Evolutionary conservation across 192 early-diverging fungal species (phyloP).

Genomic region (Phycomyces blakesleeanus): DNA sequence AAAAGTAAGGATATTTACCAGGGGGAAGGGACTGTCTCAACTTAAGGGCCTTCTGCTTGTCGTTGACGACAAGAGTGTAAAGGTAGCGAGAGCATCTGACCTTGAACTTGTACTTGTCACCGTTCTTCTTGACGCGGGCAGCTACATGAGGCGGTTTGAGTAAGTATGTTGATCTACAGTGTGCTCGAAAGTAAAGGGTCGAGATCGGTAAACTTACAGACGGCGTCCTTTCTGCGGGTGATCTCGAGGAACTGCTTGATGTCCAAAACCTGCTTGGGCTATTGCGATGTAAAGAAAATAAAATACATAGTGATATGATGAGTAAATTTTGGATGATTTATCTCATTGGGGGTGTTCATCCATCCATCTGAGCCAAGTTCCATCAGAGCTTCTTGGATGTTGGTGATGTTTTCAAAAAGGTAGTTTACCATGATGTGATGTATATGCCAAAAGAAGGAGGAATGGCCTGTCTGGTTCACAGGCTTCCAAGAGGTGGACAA

Average conservation of each 20-base stretch:
- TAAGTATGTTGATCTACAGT: too few relatives aligned
- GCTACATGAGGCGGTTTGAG: slow-evolving; percentile 32
- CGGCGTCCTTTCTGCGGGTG: slow-evolving; percentile 95
- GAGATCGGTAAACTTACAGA: slow-evolving; percentile 38
- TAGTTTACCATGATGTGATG: slow-evolving; percentile 11
- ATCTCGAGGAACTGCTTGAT: slow-evolving; percentile 98
- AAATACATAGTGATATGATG: too few relatives aligned
- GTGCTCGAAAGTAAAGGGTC: too few relatives aligned
- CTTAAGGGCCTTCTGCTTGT: slow-evolving; percentile 93
- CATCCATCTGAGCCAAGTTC: neutral
- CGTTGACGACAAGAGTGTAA: slow-evolving; percentile 96
- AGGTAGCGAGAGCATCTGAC: slow-evolving; percentile 97
- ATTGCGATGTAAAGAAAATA: neutral
- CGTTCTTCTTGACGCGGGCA: slow-evolving; percentile 97
- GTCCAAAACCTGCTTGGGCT: slow-evolving; percentile 97
- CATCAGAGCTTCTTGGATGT: too few relatives aligned
- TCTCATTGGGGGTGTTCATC: neutral
- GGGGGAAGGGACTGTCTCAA: slow-evolving; percentile 95
- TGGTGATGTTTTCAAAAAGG: neutral
- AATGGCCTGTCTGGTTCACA: neutral
- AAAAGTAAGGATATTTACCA: too few relatives aligned
- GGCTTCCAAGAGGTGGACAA: too few relatives aligned
- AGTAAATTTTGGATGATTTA: too few relatives aligned
- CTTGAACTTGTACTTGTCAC: slow-evolving; percentile 95
- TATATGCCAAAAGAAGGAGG: slow-evolving; percentile 18